Conservation (phyloP, 2,329 filamentous ascomycete species). For the Phialemoniopsis sp. region DNA sequence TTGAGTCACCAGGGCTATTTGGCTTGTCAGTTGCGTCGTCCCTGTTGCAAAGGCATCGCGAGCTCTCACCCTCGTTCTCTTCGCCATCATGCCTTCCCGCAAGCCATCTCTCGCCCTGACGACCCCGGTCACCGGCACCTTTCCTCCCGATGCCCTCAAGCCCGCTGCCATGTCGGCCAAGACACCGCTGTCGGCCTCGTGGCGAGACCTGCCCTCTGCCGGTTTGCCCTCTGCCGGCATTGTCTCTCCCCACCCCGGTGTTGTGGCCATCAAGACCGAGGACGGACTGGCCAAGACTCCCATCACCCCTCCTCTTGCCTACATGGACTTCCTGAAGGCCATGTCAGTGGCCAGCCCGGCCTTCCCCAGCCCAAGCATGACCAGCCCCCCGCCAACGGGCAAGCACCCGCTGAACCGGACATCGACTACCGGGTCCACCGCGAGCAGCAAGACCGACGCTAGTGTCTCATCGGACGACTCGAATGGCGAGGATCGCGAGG, state of each 20-base stretch:
- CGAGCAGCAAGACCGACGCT: slow-evolving; percentile 38
- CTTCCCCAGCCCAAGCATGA: slow-evolving; percentile 7
- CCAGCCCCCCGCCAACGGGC: slow-evolving; percentile 15
- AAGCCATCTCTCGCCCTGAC: slow-evolving; percentile 56
- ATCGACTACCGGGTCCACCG: slow-evolving; percentile 8
- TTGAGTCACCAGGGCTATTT: slow-evolving; percentile 23
- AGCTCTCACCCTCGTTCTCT: slow-evolving; percentile 29
- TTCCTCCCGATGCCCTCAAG: slow-evolving; percentile 35
- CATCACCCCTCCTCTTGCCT: slow-evolving; percentile 85
- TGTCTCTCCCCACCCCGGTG: slow-evolving; percentile 26
- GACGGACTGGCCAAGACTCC: slow-evolving; percentile 70
- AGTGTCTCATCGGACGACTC: slow-evolving; percentile 36
- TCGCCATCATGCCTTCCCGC: slow-evolving; percentile 41
- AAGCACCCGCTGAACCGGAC: slow-evolving; percentile 20
- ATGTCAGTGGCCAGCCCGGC: slow-evolving; percentile 55
- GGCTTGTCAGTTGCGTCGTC: slow-evolving; percentile 31
- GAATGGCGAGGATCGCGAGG: slow-evolving; percentile 17
- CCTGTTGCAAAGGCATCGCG: slow-evolving; percentile 21
- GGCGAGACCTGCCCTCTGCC: slow-evolving; percentile 28
- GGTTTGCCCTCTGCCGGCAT: slow-evolving; percentile 30
- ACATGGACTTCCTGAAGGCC: slow-evolving; percentile 87
- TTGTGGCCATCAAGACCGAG: slow-evolving; percentile 62
- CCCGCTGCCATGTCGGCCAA: slow-evolving; percentile 43
- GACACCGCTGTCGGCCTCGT: slow-evolving; percentile 62
- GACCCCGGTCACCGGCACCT: slow-evolving; percentile 59